Percentiles rank a stretch among this genome's conserved stretches.
Evolutionary conservation across 2,329 filamentous ascomycete species (phyloP).

Genomic region (Emergomyces pasteurianus): DNA sequence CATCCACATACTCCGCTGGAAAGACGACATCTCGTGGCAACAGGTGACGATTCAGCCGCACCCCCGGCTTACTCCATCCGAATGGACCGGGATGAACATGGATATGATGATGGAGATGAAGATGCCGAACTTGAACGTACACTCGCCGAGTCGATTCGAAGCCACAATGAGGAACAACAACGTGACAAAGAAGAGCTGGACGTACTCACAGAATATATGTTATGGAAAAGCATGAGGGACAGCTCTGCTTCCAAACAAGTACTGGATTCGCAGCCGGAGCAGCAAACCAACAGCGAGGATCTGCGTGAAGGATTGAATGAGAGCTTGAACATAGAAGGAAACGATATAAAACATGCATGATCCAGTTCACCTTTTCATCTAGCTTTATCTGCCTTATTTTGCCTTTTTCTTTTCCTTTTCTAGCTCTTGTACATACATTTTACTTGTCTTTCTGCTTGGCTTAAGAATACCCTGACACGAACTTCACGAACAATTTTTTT

Average conservation of each 20-base stretch:
- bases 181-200: slow-evolving; percentile 52
- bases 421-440: too few species aligned
- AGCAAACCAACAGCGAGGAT: neutral
- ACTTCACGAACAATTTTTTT: neutral
- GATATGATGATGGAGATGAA: slow-evolving; percentile 21
- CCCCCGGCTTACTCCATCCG: neutral
- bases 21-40: neutral
- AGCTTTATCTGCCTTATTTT: neutral
- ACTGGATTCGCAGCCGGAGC: neutral
- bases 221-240: slow-evolving; percentile 53
- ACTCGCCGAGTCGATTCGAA: slow-evolving; percentile 13
- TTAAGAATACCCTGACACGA: neutral
- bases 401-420: neutral
- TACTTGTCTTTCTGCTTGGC: neutral
- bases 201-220: slow-evolving; percentile 63
- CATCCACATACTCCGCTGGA: neutral
- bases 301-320: neutral
- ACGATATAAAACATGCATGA: neutral
- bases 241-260: neutral
- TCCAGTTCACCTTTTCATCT: neutral
- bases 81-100: slow-evolving; percentile 4
- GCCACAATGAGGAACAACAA: slow-evolving; percentile 33
- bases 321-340: neutral
- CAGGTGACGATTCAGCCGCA: neutral
- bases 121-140: slow-evolving; percentile 21